Percentiles rank a stretch among this genome's conserved stretches.
These are phyloP conservation scores for Cystobasidiaceae sp. DNA, from an alignment of 1,284 basidiomycete species.

Conservation along the genomic window DNA sequence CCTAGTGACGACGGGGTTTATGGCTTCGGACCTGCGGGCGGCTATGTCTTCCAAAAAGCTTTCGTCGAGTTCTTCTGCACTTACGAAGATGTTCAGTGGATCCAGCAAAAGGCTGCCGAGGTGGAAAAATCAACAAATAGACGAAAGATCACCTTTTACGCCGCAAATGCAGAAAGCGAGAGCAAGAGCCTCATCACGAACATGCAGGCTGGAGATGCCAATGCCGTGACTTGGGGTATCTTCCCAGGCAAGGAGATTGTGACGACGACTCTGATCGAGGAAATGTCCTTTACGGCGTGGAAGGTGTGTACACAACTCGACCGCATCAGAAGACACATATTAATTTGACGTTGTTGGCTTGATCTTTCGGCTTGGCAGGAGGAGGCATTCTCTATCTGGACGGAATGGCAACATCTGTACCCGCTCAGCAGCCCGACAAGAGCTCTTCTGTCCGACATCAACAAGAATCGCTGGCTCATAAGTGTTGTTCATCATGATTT, in stretches of 20 bases:
- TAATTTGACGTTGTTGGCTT: slow-evolving; percentile 15
- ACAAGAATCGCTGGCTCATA: slow-evolving; percentile 78
- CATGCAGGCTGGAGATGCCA: slow-evolving; percentile 46
- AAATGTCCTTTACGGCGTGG: slow-evolving; percentile 50
- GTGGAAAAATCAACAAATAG: slow-evolving; percentile 56
- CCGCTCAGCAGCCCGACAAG: slow-evolving; percentile 68
- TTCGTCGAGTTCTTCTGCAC: slow-evolving; percentile 93
- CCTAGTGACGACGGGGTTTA: slow-evolving; percentile 75
- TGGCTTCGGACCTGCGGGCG: slow-evolving; percentile 87
- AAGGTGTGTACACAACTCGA: slow-evolving; percentile 53
- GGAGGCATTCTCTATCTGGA: slow-evolving; percentile 95
- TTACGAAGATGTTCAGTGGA: slow-evolving; percentile 58
- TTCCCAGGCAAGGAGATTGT: slow-evolving; percentile 51
- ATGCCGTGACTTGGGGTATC: slow-evolving; percentile 51
- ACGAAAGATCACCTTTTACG: slow-evolving; percentile 76
- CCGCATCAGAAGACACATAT: background rate
- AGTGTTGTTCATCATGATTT: slow-evolving; percentile 94
- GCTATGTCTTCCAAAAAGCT: slow-evolving; percentile 94
- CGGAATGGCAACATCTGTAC: slow-evolving; percentile 86
- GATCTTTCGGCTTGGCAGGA: slow-evolving; percentile 55
- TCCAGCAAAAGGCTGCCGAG: slow-evolving; percentile 47
- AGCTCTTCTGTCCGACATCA: slow-evolving; percentile 64
- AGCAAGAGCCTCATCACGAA: slow-evolving; percentile 44
- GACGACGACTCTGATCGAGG: slow-evolving; percentile 50
- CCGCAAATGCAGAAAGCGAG: slow-evolving; percentile 59